Evolutionary conservation across 2,329 filamentous ascomycete genomes (phyloP).

Genomic region (Aspergillus terreus): DNA sequence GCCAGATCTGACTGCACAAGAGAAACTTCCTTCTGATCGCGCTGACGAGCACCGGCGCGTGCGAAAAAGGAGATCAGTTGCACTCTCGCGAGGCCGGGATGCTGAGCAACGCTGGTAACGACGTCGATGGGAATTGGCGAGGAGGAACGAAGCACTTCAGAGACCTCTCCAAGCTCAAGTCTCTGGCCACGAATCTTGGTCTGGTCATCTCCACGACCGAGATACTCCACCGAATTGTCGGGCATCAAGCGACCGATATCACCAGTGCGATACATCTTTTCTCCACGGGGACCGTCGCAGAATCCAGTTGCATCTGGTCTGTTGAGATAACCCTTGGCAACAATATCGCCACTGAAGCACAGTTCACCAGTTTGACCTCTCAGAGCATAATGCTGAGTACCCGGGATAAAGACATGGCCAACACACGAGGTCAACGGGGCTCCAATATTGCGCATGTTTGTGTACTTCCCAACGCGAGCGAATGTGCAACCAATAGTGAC

Average conservation of each 20-base stretch:
- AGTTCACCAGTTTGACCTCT: constrained; percentile 27
- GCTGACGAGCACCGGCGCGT: constrained; percentile 7
- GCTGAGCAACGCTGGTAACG: constrained; percentile 27
- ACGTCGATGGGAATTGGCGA: constrained; percentile 20
- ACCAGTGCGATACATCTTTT: constrained; percentile 70
- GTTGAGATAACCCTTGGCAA: constrained; percentile 27
- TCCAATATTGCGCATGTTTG: constrained; percentile 29
- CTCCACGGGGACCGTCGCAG: constrained; percentile 13
- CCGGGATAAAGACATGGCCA: constrained; percentile 26
- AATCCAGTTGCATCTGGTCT: constrained; percentile 25
- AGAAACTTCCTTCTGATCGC: constrained; percentile 9
- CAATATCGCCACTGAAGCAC: constrained; percentile 26
- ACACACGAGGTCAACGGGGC: constrained; percentile 21
- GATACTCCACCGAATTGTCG: constrained; percentile 69
- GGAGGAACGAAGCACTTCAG: constrained; percentile 26
- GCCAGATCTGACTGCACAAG: constrained; percentile 18
- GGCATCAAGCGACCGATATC: constrained; percentile 75
- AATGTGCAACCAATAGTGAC: constrained; percentile 33
- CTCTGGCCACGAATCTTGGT: constrained; percentile 79
- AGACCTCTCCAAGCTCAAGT: constrained; percentile 74
- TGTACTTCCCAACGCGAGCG: constrained; percentile 19
- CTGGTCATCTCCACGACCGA: constrained; percentile 74
- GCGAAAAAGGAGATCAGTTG: constrained; percentile 31
- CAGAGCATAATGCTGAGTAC: constrained; percentile 19
- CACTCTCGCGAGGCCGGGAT: constrained; percentile 21